A percentile compares a stretch with the other conserved stretches of the same genome.
These are phyloP conservation scores for Leccinum ochraceum DNA, from an alignment of 768 basidiomycete species.

Conservation along the genomic window DNA sequence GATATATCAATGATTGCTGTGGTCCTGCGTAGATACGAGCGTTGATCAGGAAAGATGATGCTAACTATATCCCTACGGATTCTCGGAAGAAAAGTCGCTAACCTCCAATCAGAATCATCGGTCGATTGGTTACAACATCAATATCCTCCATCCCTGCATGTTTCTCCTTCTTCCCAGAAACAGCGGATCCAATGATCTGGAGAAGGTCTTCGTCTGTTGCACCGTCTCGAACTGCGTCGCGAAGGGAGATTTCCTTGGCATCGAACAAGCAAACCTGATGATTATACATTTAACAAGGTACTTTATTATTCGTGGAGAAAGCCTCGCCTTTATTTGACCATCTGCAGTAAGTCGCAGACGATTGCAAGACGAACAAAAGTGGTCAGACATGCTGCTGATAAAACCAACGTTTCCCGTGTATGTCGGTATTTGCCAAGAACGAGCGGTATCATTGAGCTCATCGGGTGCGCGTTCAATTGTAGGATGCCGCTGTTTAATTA, in stretches of 20 bases:
- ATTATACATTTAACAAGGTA: neutral
- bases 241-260: constrained; percentile 77
- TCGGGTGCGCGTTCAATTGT: constrained; percentile 58
- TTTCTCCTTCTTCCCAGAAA: constrained; percentile 72
- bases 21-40: constrained; percentile 26
- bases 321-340: constrained; percentile 78
- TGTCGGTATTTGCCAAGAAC: constrained; percentile 74
- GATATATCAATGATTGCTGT: constrained; percentile 3
- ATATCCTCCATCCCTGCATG: constrained; percentile 85
- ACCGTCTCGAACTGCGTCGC: constrained; percentile 69
- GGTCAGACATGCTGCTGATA: constrained; percentile 93
- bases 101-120: constrained; percentile 95
- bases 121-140: constrained; percentile 73
- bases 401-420: constrained; percentile 76
- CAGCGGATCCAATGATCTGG: constrained; percentile 60
- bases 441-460: constrained; percentile 77
- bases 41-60: constrained; percentile 23
- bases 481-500: constrained; percentile 51
- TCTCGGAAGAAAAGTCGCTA: constrained; percentile 51
- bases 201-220: constrained; percentile 65
- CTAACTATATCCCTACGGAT: constrained; percentile 20
- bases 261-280: constrained; percentile 84
- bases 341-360: constrained; percentile 86
- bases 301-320: neutral
- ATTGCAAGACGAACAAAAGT: constrained; percentile 86